Base-by-base conservation (phyloP, 2,329 filamentous ascomycete genomes). In the Bipolaris cookei region DNA sequence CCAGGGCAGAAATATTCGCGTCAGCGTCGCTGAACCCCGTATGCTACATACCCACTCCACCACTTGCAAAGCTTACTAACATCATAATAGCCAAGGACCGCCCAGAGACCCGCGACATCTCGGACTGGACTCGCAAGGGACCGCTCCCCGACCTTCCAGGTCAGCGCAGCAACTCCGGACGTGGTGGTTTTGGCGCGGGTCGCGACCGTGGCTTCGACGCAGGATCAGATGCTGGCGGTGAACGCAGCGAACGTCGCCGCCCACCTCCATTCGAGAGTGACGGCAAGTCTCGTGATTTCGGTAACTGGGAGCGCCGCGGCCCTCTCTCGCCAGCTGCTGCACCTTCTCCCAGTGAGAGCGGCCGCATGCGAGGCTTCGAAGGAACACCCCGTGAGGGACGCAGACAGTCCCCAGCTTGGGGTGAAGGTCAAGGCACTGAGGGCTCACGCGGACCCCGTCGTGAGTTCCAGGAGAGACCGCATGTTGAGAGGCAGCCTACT, bases 11-110 rank as follows among this genome's bases (percentile, higher is more conserved):
- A 90, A 88, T 74, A 92, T 99, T 76, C 88, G 92, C 76, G 89
- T 98, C 76, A 97, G 93, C 82, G 89, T 99, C 74, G 96, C 95
- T 49, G 96, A 99, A 82, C 95, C 95, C 77, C 94, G 95, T 99
- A 89, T 80, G 92, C 86, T 49, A 16, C 23, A 13, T 16, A 13
- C 8, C 11, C 18, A 10, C 16, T 18, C 34, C 20, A 44, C 34
- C 6, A 16, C 23, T 35, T n/a, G 21, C 20, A 47, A 44, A 46
- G 20, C 38, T 14, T 23, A 59, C 66, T 73, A 44, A 73, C 62
- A 37, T 7, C 3, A 2, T 75, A 14, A 50, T 69, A 97, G 93
- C 93, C 76, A 96, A 96, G 82, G 92, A 95, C 53, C 87, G 92
- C 71, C 86, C 85, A 61, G 92, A 96, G 60, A 84, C 84, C 61